phyloP scores from a whole-genome alignment of 768 basidiomycete species.

The Mycena vulgaris region DNA sequence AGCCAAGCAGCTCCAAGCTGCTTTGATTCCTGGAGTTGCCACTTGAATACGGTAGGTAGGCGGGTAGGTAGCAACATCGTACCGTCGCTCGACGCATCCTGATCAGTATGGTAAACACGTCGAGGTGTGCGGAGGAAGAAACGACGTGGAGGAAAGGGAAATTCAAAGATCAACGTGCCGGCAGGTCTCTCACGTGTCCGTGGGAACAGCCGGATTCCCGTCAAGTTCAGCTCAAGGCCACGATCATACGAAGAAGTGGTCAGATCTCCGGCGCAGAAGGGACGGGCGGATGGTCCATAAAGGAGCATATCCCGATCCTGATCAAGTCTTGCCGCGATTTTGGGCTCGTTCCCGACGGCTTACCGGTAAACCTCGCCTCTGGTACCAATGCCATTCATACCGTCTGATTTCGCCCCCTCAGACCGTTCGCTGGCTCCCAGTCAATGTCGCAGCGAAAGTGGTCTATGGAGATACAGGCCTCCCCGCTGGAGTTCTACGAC shows the following conservation, averaged over 20 bases:
- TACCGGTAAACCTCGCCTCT: conserved; percentile 4
- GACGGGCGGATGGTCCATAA: conserved; percentile 25
- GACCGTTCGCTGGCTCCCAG: conserved; percentile 30
- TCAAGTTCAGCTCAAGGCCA: no score
- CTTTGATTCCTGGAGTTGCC: no score
- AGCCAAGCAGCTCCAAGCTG: no score
- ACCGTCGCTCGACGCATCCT: no score
- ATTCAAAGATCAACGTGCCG: no score
- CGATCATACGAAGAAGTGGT: conserved; percentile 25
- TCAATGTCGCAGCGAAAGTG: conserved; percentile 28
- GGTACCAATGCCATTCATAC: not conserved
- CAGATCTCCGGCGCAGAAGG: conserved; percentile 28
- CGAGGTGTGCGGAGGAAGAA: no score
- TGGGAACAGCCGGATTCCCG: no score
- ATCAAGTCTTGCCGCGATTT: conserved; percentile 26
- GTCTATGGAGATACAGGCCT: conserved; percentile 17
- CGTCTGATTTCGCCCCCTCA: not conserved
- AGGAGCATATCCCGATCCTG: conserved; percentile 26
- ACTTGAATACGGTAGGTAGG: no score
- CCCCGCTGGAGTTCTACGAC: conserved; percentile 16
- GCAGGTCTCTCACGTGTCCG: no score
- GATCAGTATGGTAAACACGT: no score
- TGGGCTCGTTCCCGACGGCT: conserved; percentile 20
- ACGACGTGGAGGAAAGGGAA: no score
- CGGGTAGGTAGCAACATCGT: no score